phyloP scores from a whole-genome alignment of 306 rosid genomes.

The Cucurbita maxima region DNA sequence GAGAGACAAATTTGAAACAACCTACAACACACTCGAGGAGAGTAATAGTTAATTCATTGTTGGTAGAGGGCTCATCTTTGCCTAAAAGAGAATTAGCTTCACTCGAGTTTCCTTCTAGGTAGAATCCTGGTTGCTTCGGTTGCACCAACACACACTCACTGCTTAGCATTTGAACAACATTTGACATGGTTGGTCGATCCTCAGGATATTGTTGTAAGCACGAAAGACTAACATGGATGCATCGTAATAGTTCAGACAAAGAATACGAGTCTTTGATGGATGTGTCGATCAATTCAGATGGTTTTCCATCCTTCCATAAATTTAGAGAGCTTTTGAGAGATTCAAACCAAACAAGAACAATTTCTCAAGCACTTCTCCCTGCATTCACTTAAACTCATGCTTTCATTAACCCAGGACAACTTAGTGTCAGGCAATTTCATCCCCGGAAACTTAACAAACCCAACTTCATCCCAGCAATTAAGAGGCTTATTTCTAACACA shows the following conservation, averaged over 20 bases:
- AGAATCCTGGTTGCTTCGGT: slow-evolving; percentile 23
- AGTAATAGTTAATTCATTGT: slow-evolving; percentile 1
- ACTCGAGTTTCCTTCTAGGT: background rate
- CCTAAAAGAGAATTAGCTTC: background rate
- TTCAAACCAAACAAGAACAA: slow-evolving; percentile 63
- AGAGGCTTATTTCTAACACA: slow-evolving; percentile 14
- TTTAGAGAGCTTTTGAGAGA: too few relatives aligned
- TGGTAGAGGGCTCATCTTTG: background rate
- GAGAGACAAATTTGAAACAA: too few relatives aligned
- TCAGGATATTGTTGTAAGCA: slow-evolving; percentile 33
- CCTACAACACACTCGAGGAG: background rate
- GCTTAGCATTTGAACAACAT: slow-evolving; percentile 27
- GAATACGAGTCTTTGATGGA: slow-evolving; percentile 3
- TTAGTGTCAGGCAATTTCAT: slow-evolving; percentile 41
- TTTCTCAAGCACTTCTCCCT: slow-evolving; percentile 31
- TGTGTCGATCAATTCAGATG: slow-evolving; percentile 14
- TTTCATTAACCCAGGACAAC: slow-evolving; percentile 24
- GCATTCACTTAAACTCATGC: slow-evolving; percentile 30
- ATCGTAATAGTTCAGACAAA: slow-evolving; percentile 11
- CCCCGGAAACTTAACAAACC: slow-evolving; percentile 12
- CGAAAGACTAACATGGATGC: slow-evolving; percentile 34
- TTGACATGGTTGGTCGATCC: slow-evolving; percentile 38
- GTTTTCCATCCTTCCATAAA: slow-evolving; percentile 16
- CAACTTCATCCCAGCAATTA: slow-evolving; percentile 20
- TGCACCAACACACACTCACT: slow-evolving; percentile 24